Evolutionary conservation across 2,329 filamentous ascomycete species (phyloP), one percentile per base, ranked within the genome.

Genomic region (Xylariales sp.): DNA sequence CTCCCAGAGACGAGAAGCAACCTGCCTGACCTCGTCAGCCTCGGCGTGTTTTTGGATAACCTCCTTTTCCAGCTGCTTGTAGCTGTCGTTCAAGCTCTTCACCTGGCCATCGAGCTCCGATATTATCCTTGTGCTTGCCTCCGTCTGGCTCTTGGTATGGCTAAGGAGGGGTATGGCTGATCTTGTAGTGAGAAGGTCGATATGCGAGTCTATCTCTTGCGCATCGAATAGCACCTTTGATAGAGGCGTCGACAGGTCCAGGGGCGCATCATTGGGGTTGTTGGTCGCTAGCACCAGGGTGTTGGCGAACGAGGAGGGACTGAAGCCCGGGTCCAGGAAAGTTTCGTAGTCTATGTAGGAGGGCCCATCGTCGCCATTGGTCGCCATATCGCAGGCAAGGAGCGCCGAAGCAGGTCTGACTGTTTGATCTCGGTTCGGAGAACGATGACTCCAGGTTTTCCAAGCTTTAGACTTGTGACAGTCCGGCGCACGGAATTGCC

Each of bases 331-430:
- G 33, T 84, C 78, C 47, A 96, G 78, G 55, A 98, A 95, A 46
- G 87, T 77, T 60, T 95, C 88, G 66, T 95, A 95, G 75, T 97
- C 90, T 57, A 98, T 90, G 66, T 98, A 98, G 7, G 88, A 93
- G 28, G 82, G 75, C 41, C 84, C 81, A 30, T 76, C 72, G 40
- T 71, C 66, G 17, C 62, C 61, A 39, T 34, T 21, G 27, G 19
- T 19, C 27, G 33, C 23, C 33, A 11, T 24, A 20, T 34, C 19
- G 28, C 28, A 25, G 23, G 8, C 23, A n/a, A n/a, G n/a, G n/a
- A n/a, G n/a, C n/a, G 8, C 8, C 23, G 23, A 25, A 8, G 23
- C n/a, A 25, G 23, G 23, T 25, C n/a, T 25, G 23, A 8, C 23
- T 25, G 23, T 8, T n/a, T 25, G 8, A 25, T 8, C 8, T 25